Evolutionary conservation across 2,329 filamentous ascomycete genomes (phyloP), one percentile per base, ranked within the genome.

Genomic region (Dichotomopilus funicola): DNA sequence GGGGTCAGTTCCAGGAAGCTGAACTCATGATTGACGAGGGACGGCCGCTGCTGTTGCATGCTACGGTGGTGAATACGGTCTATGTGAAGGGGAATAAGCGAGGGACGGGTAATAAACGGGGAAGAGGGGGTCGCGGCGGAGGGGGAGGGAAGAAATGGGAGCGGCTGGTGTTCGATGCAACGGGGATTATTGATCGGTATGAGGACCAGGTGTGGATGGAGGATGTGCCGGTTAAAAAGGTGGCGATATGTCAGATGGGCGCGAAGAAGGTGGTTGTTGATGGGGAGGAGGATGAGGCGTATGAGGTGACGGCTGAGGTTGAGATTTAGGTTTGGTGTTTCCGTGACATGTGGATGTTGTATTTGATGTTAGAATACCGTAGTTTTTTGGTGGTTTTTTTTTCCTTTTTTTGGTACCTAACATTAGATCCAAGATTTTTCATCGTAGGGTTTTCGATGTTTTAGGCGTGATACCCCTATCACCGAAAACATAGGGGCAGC

Each of bases 231-330:
- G 67, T 96, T n/a, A 82, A 89, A 55, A 80, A 76, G 56, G 72
- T 96, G 42, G 84, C 86, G 49, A 85, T 96, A 40, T 96, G 90
- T 67, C 84, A 82, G 66, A 96, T 96, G 91, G 90, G 91, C 0
- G 90, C 90, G 8, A 87, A 85, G 75, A 83, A 80, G 63, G 73
- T 73, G 13, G 70, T 82, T 34, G 73, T 79, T 6, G 72, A 78
- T 38, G 72, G 66, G 67, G 75, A 78, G 2, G 79, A 77, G 8
- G 78, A 80, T 53, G 75, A 73, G 60, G 76, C 68, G 10, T 83
- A 83, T 57, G 77, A 79, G 59, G 76, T 79, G 7, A 80, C 73
- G 61, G 78, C 73, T 4, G 76, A 80, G 64, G 71, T 79, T 38
- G 66, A 54, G 12, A 65, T 78, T 44, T 74, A 62, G 43, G 33